A percentile compares a stretch with the other conserved stretches of the same genome.
Conservation (phyloP, 2,329 filamentous ascomycete genomes). For the Calonectria crousiana region DNA sequence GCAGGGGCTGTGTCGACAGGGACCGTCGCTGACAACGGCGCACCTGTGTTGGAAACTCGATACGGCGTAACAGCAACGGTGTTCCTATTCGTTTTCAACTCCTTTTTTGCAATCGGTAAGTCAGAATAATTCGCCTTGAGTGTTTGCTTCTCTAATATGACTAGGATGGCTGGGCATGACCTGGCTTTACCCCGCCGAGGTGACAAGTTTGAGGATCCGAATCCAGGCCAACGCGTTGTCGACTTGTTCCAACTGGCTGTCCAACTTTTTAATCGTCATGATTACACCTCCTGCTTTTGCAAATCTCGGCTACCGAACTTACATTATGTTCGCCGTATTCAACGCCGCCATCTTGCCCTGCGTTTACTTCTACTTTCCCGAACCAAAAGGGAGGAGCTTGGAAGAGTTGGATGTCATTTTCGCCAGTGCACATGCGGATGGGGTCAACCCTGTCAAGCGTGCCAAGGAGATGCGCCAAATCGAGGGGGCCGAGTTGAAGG, state of each 20-base stretch:
- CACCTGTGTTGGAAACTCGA: not conserved
- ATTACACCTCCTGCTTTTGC: not conserved
- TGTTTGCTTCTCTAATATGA: not conserved
- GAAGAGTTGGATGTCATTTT: constrained; percentile 5
- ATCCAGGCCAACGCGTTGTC: not conserved
- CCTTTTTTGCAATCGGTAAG: not conserved
- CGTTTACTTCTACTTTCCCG: not conserved
- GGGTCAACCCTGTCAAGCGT: not conserved
- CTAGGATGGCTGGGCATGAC: not conserved
- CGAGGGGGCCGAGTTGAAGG: not conserved
- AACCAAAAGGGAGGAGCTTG: not conserved
- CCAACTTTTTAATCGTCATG: not conserved
- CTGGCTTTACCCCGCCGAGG: not conserved
- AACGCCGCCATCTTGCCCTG: not conserved
- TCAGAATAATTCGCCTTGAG: rapidly evolving
- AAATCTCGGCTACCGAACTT: not conserved
- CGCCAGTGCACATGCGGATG: not conserved
- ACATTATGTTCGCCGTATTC: not conserved
- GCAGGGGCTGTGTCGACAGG: not conserved
- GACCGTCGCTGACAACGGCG: not conserved
- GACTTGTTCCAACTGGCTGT: not conserved
- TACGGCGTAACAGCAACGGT: not conserved
- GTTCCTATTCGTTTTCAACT: not conserved
- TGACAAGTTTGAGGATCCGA: not conserved
- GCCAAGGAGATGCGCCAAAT: not conserved